Base-by-base conservation (phyloP, 768 basidiomycete species). In the Pulveroboletus sp. region DNA sequence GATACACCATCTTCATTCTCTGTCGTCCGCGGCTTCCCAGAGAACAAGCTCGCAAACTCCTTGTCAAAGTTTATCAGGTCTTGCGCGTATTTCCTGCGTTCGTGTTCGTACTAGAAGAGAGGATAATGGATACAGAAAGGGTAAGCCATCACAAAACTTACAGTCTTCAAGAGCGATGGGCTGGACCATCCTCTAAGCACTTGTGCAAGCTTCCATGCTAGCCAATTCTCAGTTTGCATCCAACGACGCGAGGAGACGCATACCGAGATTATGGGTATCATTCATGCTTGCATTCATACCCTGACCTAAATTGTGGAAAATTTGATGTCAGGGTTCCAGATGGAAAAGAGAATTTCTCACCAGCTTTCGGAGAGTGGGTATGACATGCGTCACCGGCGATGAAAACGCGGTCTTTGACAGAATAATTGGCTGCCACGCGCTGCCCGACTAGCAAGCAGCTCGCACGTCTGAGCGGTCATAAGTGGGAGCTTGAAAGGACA, bases 231-330 rank as follows among this genome's bases (percentile, higher is more conserved):
- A 84, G 79, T 14, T 76, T 76, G 62, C 79, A 76, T 5, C 77
- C 8, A 18, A 11, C 13, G 7, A 47, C 3, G 9, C 4, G 15
- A 3, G 27, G 6, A 37, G 9, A 36, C 6, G 51, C 67, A 38
- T 51, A 77, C 82, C 76, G 21, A 89, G 74, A 58, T 88, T 88
- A 54, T 85, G 85, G 15, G 81, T 76, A 59, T 88, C 86, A 43
- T 80, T 81, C 81, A 87, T 86, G 53, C 82, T 81, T 8, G 84
- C 85, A 57, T 86, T 86, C 84, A 86, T 83, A 10, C 84, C 86
- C 62, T 88, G 86, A 13, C 85, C 81, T 82, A 30, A 28, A 53
- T 10, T 42, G n/a, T 0, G 15, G 36, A 43, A 37, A 18, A 49
- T 32, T 39, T 35, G 17, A 27, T 39, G 24, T 4, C 14, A 13